Evolutionary conservation across 768 basidiomycete species (phyloP), one percentile per base, ranked within the genome.

Genomic region (Boletus reticuloceps): DNA sequence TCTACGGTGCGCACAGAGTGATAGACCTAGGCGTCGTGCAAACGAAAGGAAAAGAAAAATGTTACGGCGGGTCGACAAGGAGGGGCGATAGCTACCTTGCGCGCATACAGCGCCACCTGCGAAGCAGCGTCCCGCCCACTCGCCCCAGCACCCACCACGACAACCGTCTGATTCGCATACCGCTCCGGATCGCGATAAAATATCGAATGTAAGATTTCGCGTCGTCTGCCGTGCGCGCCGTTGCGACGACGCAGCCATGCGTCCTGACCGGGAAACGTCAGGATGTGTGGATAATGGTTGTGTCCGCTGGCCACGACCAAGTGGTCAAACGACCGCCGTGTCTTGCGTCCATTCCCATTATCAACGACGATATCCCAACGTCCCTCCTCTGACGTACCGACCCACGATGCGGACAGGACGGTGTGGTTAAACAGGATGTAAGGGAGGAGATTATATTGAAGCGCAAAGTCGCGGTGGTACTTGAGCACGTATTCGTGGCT

Each of bases 221-320:
- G 74, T 39, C 62, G 55, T 20, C 65, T 54, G 10, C 55, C 50
- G 9, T 8, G 25, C 22, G 8, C 16, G 22, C 44, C 20, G 13
- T 54, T 11, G 58, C 60, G 53, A 34, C 66, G 69, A 5, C 63
- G 69, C 11, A 81, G 62, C 83, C 84, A 85, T 6, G 69, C 70
- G 3, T 79, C 74, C 50, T 79, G 74, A 2, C 83, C 83, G 13
- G 62, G 64, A 70, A 79, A 83, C 6, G 60, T 57, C 6, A 77
- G 77, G 2, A 75, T 69, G 25, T 71, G 70, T 3, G 84, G 82
- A 53, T 77, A 71, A 56, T 82, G 82, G 53, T 83, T 79, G 55
- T 80, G 80, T 6, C 84, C 84, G n/a, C 69, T 76, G 22, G 81
- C 81, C 34, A 82, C 75, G 29, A 85, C 69, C 25, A 85, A 70